These are phyloP conservation scores for Penicillium sp. DNA, from an alignment of 2,329 filamentous ascomycete species.

Conservation along the genomic window DNA sequence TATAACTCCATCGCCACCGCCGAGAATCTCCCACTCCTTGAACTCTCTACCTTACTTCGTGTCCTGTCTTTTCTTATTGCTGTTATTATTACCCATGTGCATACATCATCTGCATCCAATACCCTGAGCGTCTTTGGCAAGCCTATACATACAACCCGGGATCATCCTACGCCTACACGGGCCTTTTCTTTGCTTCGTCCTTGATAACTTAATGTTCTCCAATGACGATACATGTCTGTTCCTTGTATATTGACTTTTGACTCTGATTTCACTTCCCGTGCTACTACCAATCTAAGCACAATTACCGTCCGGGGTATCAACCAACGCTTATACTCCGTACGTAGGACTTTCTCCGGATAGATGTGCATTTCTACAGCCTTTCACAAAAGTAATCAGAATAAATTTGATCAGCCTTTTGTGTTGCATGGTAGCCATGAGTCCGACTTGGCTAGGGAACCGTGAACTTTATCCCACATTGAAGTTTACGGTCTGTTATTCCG, in stretches of 20 bases:
- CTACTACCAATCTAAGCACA: conserved; percentile 4
- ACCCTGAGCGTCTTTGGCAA: conserved; percentile 8
- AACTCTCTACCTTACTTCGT: neutral
- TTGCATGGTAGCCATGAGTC: too few relatives aligned
- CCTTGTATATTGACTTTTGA: neutral
- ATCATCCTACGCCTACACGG: neutral
- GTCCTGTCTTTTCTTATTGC: neutral
- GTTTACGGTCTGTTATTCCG: too few relatives aligned
- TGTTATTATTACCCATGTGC: neutral
- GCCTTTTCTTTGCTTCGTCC: neutral
- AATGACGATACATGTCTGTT: conserved; percentile 10
- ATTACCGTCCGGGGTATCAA: neutral
- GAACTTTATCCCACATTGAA: too few relatives aligned
- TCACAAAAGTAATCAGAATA: too few relatives aligned
- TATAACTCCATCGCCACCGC: neutral
- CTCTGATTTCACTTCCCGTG: neutral
- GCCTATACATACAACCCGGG: conserved; percentile 3
- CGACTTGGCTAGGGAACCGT: too few relatives aligned
- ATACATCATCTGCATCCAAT: conserved; percentile 3
- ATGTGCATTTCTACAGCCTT: too few relatives aligned
- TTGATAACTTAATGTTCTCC: conserved; percentile 5
- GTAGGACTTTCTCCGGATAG: too few relatives aligned
- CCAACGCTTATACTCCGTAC: neutral
- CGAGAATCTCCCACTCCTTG: neutral
- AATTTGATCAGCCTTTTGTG: too few relatives aligned